Evolutionary conservation across 805 yeast species (phyloP).

Genomic region (Trichomonascus vanleenenianus): DNA sequence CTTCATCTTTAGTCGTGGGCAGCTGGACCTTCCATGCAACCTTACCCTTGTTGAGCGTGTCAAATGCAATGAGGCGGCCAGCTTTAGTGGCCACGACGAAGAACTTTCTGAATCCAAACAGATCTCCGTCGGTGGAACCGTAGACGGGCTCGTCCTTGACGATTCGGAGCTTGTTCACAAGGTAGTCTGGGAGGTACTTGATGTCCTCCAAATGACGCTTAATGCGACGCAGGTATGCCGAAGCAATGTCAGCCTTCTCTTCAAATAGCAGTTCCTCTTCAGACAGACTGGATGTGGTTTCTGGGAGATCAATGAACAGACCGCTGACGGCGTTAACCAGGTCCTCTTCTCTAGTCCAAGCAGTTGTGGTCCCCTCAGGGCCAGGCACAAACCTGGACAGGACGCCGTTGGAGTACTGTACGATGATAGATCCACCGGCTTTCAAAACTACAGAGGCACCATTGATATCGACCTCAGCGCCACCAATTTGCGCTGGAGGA

Average conservation of each 20-base stretch:
- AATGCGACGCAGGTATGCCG: conserved; percentile 23
- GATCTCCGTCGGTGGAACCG: conserved; percentile 13
- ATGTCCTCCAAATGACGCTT: conserved; percentile 22
- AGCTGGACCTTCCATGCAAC: conserved; percentile 20
- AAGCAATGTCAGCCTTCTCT: conserved; percentile 19
- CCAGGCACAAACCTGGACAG: background rate
- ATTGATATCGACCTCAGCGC: background rate
- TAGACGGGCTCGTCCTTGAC: background rate
- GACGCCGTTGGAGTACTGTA: background rate
- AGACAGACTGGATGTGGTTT: conserved; percentile 17
- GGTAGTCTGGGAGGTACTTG: conserved; percentile 6
- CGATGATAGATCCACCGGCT: conserved; percentile 2
- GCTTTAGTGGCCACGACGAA: conserved; percentile 23
- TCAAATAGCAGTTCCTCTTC: conserved; percentile 24
- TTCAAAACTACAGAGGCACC: background rate
- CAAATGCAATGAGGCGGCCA: conserved; percentile 27
- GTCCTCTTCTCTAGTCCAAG: conserved; percentile 26
- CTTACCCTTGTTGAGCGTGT: conserved; percentile 20
- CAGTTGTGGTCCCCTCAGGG: conserved; percentile 1
- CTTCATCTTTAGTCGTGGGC: conserved; percentile 2
- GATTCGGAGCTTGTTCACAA: conserved; percentile 1
- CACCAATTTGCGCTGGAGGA: background rate
- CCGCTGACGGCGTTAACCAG: conserved; percentile 18
- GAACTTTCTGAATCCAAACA: conserved; percentile 30
- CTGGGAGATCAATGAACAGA: conserved; percentile 23